Base-by-base conservation (phyloP, 2,329 filamentous ascomycete species). In the Chaetomium sp. region DNA sequence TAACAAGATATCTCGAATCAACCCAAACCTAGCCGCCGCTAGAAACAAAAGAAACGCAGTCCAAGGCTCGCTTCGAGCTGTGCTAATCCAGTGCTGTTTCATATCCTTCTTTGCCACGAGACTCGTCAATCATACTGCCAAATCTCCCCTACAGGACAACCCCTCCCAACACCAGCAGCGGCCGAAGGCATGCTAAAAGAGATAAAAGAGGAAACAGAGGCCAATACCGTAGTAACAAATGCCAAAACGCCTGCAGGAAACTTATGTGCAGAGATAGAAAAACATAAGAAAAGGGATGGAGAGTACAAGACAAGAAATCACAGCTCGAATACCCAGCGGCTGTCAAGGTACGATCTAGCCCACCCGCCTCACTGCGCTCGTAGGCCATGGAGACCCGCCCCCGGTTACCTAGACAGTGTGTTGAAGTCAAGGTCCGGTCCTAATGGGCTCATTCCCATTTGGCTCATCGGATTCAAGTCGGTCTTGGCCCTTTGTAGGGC, bases 401-500 rank as follows among this genome's bases (percentile, higher is more conserved):
- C 19, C 14, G 40, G 57, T 59, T 70, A 74, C 62, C 70, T 62
- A 6, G 61, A 64, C 48, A 74, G 36, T 2, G 66, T 64, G 54
- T 69, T 71, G 59, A 74, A 76, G 50, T 75, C 72, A 59, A 76
- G 64, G 6, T 75, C 73, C 2, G 67, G 56, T 5, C 68, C 69
- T 55, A 74, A 66, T 11, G 67, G 65, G 27, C 49, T 52, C 49
- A 57, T 57, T 10, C 40, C 48, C 4, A 53, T 3, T 12, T 47
- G 46, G 40, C 54, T 27, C 56, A 58, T 58, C 8, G 53, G 5
- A 44, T 66, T 69, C 52, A 76, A 67, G 43, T 77, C 76, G 0
- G 73, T 69, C 52, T 72, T 74, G 9, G 71, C 70, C 41, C 77
- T 69, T 55, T 79, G 77, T 2, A 80, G 62, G 1, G 73, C 72